Conservation (phyloP, 805 yeast genomes). For the Blastobotrys attinorum region DNA sequence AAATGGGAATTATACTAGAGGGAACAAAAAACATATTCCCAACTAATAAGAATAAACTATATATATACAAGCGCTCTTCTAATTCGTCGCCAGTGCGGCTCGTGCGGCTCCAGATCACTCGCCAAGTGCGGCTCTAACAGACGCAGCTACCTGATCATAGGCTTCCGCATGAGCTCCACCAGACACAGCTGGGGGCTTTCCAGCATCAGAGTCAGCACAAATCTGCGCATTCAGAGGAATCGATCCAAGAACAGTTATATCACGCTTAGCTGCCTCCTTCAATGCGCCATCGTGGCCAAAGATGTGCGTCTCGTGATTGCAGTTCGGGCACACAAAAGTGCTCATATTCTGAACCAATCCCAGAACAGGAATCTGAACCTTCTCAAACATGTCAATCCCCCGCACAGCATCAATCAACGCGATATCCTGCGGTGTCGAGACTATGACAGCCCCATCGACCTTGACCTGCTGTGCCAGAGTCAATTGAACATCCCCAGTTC, state of each 20-base stretch:
- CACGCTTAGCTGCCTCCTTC: conserved; percentile 37
- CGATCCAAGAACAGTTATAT: conserved; percentile 49
- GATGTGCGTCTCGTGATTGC: conserved; percentile 62
- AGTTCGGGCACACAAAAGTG: conserved; percentile 64
- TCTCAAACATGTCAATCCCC: conserved; percentile 71
- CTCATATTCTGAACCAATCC: conserved; percentile 86
- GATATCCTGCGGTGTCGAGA: conserved; percentile 80
- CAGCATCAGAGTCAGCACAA: conserved; percentile 53
- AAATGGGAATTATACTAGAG: too few relatives aligned
- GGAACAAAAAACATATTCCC: too few relatives aligned
- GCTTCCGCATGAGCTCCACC: conserved; percentile 33
- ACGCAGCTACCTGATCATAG: conserved; percentile 43
- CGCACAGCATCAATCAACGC: conserved; percentile 74
- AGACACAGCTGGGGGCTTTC: conserved; percentile 52
- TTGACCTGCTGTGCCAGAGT: conserved; percentile 73
- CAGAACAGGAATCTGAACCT: conserved; percentile 60
- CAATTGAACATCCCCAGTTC: conserved; percentile 82
- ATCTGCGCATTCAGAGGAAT: conserved; percentile 60
- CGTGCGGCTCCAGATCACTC: too few relatives aligned
- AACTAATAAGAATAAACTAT: too few relatives aligned
- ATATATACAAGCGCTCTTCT: too few relatives aligned
- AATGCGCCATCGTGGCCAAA: conserved; percentile 64
- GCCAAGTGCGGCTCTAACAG: conserved; percentile 22
- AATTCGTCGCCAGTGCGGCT: too few relatives aligned
- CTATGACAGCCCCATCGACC: conserved; percentile 73